Base-by-base conservation (phyloP, 2,329 filamentous ascomycete genomes). In the Penicillium sp. region DNA sequence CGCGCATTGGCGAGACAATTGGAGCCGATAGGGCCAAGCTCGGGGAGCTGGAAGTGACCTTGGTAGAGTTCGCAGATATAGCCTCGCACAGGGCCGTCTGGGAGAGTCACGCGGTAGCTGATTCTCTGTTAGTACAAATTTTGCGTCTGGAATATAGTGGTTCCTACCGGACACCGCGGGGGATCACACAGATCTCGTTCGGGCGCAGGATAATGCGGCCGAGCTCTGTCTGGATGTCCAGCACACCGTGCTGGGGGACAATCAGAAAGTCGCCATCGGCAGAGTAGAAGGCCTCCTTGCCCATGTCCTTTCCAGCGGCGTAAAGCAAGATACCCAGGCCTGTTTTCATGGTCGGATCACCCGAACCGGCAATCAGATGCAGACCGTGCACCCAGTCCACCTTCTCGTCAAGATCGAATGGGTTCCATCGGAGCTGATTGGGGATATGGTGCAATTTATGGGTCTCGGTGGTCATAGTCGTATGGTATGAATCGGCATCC, bases 321-420 rank as follows among this genome's bases (percentile, higher is more conserved):
- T 89, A 95, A 51, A 94, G 83, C 70, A 88, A 86, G 54, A 94
- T 90, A 21, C 88, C 90, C 39, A 95, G 64, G 0, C 91, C 91
- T 16, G 82, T 78, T 74, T 95, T 95, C 70, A 87, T 80, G 0
- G 86, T 87, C 0, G 89, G 85, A 62, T 94, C 88, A 15, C 91
- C 91, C 0, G 89, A 84, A 3, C 89, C 89, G 2, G 88, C 89
- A 10, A 95, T 79, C 18, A 92, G 79, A 54, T 87, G 84, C 58
- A 93, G 73, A 51, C 81, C 81, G 63, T 86, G 82, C 21, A 87
- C 83, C 84, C 85, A 88, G 63, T 87, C 84, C 2, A 84, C 83
- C 3, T 78, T 79, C 68, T 87, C 79, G 57, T 89, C 85, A 45
- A 91, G 77, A 62, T 90, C 85, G 67, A 90, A 90, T 2, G 85